Conservation (phyloP, 2,329 filamentous ascomycete species). For the Periconia digitata region DNA sequence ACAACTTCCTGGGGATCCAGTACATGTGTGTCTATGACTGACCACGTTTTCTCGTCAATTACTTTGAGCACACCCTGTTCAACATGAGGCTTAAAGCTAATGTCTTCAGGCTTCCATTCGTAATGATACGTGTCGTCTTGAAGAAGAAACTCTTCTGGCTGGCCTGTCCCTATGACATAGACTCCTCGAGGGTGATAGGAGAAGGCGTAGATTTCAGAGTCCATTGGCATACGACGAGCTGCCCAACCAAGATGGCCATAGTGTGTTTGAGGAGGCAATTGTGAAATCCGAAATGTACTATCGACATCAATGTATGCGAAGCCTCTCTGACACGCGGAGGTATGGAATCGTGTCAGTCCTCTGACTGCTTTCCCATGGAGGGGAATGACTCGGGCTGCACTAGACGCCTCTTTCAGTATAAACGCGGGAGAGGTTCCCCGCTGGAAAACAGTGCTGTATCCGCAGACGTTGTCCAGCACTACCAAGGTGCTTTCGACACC, state of each 20-base stretch:
- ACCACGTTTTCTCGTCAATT: slow-evolving; percentile 75
- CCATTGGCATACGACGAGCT: slow-evolving; percentile 69
- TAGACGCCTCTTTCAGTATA: slow-evolving; percentile 79
- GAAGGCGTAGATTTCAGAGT: slow-evolving; percentile 70
- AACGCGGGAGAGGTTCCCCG: slow-evolving; percentile 79
- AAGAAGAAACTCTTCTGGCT: slow-evolving; percentile 72
- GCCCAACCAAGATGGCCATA: slow-evolving; percentile 77
- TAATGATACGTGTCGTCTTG: slow-evolving; percentile 82
- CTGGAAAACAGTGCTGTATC: slow-evolving; percentile 80
- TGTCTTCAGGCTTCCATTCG: slow-evolving; percentile 75
- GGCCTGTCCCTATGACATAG: slow-evolving; percentile 75
- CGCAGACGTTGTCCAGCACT: slow-evolving; percentile 66
- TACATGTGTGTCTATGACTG: slow-evolving; percentile 72
- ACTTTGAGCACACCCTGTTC: slow-evolving; percentile 76
- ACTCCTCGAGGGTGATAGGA: slow-evolving; percentile 76
- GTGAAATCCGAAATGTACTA: slow-evolving; percentile 72
- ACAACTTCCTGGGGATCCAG: slow-evolving; percentile 76
- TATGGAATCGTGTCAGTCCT: slow-evolving; percentile 75
- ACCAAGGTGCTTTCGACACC: slow-evolving; percentile 54
- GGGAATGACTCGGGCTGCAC: slow-evolving; percentile 71
- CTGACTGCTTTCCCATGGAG: slow-evolving; percentile 69
- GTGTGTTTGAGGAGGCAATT: slow-evolving; percentile 67
- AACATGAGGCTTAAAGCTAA: slow-evolving; percentile 64
- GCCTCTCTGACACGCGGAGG: slow-evolving; percentile 73
- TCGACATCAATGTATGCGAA: slow-evolving; percentile 77